These are phyloP conservation scores for Linum trigynum DNA, from an alignment of 345 rosid species.

Conservation along the genomic window DNA sequence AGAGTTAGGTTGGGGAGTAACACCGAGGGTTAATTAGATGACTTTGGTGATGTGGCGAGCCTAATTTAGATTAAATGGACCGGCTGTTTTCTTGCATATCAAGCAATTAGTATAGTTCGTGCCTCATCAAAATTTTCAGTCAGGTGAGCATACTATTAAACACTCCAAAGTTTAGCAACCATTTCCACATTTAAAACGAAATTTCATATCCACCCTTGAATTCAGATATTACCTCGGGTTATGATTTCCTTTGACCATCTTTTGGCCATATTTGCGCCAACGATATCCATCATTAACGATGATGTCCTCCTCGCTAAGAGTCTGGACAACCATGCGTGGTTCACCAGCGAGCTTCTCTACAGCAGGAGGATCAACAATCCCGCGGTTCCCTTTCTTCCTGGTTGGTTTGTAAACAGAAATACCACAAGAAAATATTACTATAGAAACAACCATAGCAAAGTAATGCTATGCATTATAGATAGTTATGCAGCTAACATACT, in stretches of 20 bases:
- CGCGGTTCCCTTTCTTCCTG: conserved; percentile 62
- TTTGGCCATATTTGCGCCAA: conserved; percentile 99
- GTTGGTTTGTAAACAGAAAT: conserved; percentile 9
- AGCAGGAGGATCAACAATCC: conserved; percentile 25
- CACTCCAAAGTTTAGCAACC: no score
- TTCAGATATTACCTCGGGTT: conserved; percentile 60
- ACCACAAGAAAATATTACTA: conserved; percentile 14
- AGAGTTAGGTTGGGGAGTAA: no score
- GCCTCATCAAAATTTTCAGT: no score
- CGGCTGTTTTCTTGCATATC: no score
- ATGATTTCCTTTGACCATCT: conserved; percentile 87
- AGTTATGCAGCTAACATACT: conserved; percentile 31
- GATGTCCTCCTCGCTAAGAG: conserved; percentile 24
- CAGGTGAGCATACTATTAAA: no score
- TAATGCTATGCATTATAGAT: not conserved
- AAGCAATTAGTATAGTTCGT: no score
- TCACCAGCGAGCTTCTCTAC: conserved; percentile 49
- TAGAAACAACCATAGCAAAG: conserved; percentile 5
- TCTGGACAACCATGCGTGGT: conserved; percentile 45
- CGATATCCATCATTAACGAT: conserved; percentile 86
- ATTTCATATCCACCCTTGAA: not conserved
- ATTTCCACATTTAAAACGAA: no score
- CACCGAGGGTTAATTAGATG: no score
- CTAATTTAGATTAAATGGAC: no score
- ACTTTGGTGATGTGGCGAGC: no score